phyloP scores from a whole-genome alignment of 495 filamentous ascomycete species.

The Aspergillus baeticus region DNA sequence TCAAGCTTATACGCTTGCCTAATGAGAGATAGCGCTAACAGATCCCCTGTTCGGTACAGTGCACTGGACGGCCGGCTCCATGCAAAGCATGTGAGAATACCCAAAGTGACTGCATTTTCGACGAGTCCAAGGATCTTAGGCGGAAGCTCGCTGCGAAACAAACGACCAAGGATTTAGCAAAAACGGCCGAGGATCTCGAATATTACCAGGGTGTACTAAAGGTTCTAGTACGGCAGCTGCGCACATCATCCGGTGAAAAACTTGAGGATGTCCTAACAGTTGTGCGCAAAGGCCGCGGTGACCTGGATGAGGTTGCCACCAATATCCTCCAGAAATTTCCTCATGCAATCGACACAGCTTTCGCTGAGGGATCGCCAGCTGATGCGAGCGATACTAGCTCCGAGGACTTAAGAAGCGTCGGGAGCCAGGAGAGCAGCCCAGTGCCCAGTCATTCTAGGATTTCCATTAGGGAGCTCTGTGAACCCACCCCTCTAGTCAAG shows the following conservation, averaged over 20 bases:
- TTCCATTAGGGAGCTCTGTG: slow-evolving; percentile 35
- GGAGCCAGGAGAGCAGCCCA: slow-evolving; percentile 17
- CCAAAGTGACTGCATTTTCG: slow-evolving; percentile 37
- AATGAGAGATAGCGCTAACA: background rate
- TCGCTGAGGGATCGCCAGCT: slow-evolving; percentile 1
- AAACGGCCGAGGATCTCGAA: slow-evolving; percentile 35
- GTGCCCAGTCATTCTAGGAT: slow-evolving; percentile 24
- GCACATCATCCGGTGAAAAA: slow-evolving; percentile 23
- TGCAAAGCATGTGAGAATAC: slow-evolving; percentile 38
- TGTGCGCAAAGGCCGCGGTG: slow-evolving; percentile 23
- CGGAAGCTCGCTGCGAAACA: slow-evolving; percentile 42
- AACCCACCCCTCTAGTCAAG: slow-evolving; percentile 34
- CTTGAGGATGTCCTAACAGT: slow-evolving; percentile 26
- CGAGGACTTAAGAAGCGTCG: slow-evolving; percentile 10
- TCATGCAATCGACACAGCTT: slow-evolving; percentile 18
- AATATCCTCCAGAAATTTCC: slow-evolving; percentile 14
- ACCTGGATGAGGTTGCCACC: slow-evolving; percentile 16
- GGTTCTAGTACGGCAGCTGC: slow-evolving; percentile 28
- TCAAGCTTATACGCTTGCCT: background rate
- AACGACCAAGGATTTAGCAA: slow-evolving; percentile 34
- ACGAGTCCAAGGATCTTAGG: slow-evolving; percentile 38
- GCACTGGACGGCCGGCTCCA: slow-evolving; percentile 35
- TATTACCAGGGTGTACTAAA: slow-evolving; percentile 33
- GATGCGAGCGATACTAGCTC: slow-evolving; percentile 21
- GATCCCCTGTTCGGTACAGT: slow-evolving; percentile 24